Evolutionary conservation across 2,329 filamentous ascomycete genomes (phyloP).

Genomic region (Cladosporium sp.): DNA sequence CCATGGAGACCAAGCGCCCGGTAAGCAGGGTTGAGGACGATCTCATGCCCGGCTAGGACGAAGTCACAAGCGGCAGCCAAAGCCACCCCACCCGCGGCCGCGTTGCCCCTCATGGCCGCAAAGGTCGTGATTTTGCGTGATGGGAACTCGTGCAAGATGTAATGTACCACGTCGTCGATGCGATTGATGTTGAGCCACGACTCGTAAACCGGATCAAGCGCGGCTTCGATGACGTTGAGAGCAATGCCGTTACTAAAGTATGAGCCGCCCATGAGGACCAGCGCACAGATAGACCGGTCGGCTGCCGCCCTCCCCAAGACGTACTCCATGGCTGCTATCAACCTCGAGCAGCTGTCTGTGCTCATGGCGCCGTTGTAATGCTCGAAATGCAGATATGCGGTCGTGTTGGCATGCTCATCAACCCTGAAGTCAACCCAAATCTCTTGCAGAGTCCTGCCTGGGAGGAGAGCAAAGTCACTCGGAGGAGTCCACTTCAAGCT

Average conservation of each 20-base stretch:
- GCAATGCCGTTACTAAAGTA: constrained; percentile 51
- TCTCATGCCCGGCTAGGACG: constrained; percentile 43
- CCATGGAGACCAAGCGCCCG: constrained; percentile 41
- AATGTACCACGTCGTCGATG: constrained; percentile 47
- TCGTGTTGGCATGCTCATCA: constrained; percentile 33
- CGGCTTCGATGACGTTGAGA: constrained; percentile 48
- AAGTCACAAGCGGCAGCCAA: constrained; percentile 43
- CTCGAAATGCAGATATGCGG: constrained; percentile 47
- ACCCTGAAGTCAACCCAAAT: constrained; percentile 44
- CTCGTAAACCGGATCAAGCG: constrained; percentile 41
- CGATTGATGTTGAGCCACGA: constrained; percentile 51
- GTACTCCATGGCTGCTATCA: constrained; percentile 42
- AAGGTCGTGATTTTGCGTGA: constrained; percentile 41
- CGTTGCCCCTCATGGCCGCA: constrained; percentile 47
- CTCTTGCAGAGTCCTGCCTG: constrained; percentile 43
- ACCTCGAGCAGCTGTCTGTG: constrained; percentile 42
- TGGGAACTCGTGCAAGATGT: constrained; percentile 44
- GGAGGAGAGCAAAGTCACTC: constrained; percentile 36
- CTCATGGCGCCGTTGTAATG: constrained; percentile 51
- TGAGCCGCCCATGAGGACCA: constrained; percentile 45
- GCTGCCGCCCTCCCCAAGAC: constrained; percentile 36
- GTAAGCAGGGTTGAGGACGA: constrained; percentile 48
- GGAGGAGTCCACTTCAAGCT: constrained; percentile 26
- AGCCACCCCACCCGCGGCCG: constrained; percentile 48
- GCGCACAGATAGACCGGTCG: constrained; percentile 38